phyloP scores from a whole-genome alignment of 176 grass and related monocot species.

The Avena eriantha region DNA sequence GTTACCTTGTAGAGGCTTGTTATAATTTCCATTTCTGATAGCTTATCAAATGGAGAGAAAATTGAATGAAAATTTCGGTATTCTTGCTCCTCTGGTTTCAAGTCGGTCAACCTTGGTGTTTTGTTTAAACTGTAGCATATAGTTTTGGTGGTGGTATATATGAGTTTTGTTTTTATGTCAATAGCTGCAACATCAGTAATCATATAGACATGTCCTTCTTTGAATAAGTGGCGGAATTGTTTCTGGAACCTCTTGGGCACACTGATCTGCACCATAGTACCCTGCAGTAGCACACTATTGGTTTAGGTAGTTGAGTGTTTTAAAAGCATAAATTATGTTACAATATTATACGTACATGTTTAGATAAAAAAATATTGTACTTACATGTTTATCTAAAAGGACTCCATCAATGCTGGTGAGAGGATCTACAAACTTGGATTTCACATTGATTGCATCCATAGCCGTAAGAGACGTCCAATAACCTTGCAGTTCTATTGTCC shows the following conservation, averaged over 20 bases:
- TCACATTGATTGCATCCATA: conserved; percentile 2
- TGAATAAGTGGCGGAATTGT: not conserved
- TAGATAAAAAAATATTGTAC: no score
- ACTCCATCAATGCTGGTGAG: not conserved
- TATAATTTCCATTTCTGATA: not conserved
- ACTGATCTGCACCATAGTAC: not conserved
- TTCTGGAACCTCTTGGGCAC: not conserved
- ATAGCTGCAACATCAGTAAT: not conserved
- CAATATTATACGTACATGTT: not conserved
- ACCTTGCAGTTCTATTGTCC: no score
- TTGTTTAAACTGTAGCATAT: not conserved
- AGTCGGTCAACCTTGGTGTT: not conserved
- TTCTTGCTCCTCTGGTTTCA: not conserved
- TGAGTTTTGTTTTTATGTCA: not conserved
- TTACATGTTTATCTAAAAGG: not conserved
- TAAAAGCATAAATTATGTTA: not conserved
- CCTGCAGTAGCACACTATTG: not conserved
- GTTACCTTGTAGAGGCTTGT: not conserved
- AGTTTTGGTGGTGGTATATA: not conserved
- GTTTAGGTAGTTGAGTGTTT: not conserved
- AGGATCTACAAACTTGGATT: not conserved
- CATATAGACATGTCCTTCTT: not conserved
- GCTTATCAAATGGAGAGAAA: not conserved
- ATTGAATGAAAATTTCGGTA: not conserved
- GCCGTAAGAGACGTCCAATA: not conserved